A percentile compares a stretch with the other conserved stretches of the same genome.
Evolutionary conservation across 345 rosid genomes (phyloP).

Genomic region (Viola odorata): DNA sequence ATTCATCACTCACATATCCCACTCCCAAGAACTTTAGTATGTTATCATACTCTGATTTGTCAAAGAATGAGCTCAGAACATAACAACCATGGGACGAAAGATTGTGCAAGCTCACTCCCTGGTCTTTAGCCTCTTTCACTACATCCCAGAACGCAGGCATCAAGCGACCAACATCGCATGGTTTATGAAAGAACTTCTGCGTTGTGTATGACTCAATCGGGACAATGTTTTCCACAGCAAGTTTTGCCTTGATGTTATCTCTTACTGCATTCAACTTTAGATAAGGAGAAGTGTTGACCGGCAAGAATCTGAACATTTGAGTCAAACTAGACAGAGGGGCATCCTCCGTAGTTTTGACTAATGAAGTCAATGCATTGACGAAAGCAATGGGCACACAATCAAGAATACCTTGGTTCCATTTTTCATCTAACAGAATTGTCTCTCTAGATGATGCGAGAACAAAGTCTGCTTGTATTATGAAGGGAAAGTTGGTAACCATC

Average conservation of each 20-base stretch:
- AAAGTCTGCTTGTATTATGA: constrained; percentile 67
- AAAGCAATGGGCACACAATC: constrained; percentile 49
- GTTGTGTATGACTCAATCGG: constrained; percentile 45
- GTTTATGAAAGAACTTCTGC: constrained; percentile 62
- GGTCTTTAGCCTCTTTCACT: constrained; percentile 40
- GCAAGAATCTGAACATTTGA: constrained; percentile 53
- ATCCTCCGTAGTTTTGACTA: constrained; percentile 39
- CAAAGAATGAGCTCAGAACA: constrained; percentile 45
- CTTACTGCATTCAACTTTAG: constrained; percentile 37
- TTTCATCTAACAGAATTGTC: constrained; percentile 51
- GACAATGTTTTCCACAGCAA: constrained; percentile 38
- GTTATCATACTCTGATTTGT: constrained; percentile 23
- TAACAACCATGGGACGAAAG: constrained; percentile 57
- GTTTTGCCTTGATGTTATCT: constrained; percentile 30
- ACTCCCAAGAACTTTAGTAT: constrained; percentile 52
- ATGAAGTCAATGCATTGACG: constrained; percentile 46
- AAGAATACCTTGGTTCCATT: constrained; percentile 75
- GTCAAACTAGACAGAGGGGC: constrained; percentile 51
- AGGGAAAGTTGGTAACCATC: constrained; percentile 62
- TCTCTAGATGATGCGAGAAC: constrained; percentile 63
- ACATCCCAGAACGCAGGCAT: constrained; percentile 53
- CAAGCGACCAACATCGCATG: constrained; percentile 50
- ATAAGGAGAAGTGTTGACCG: constrained; percentile 33
- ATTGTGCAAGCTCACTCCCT: constrained; percentile 44
- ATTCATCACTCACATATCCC: constrained; percentile 29